Percentiles rank a stretch among this genome's conserved stretches.
phyloP scores from a whole-genome alignment of 2,329 filamentous ascomycete species.

The Sclerotinia spermophila region DNA sequence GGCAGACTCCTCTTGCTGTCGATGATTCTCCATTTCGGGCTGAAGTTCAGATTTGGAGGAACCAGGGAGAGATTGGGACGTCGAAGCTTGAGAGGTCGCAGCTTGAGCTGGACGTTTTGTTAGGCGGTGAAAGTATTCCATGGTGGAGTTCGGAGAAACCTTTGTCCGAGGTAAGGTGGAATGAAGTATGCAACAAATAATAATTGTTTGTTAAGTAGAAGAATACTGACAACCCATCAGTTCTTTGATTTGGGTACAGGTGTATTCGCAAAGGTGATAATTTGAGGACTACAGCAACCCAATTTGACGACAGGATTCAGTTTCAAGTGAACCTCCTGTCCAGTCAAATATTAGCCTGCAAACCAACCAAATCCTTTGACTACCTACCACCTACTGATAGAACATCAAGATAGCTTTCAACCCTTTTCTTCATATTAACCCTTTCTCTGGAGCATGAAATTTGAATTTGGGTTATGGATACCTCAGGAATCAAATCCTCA shows the following conservation, averaged over 20 bases:
- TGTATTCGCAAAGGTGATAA: not conserved
- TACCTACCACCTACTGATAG: too few species aligned
- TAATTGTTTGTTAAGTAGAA: not conserved
- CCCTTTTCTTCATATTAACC: not conserved
- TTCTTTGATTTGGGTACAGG: not conserved
- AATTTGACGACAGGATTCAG: not conserved
- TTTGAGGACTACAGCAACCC: not conserved
- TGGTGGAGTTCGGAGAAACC: constrained; percentile 1
- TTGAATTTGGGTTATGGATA: not conserved
- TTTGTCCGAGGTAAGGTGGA: not conserved
- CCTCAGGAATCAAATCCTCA: not conserved
- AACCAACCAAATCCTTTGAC: not conserved
- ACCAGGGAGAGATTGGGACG: not conserved
- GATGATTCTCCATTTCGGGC: constrained; percentile 17
- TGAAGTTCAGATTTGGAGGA: constrained; percentile 2
- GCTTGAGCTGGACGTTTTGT: not conserved
- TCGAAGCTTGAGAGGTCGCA: not conserved
- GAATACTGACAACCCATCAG: not conserved
- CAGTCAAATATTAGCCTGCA: not conserved
- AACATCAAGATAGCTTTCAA: not conserved
- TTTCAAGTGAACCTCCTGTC: not conserved
- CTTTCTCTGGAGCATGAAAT: not conserved
- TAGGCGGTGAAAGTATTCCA: constrained; percentile 8
- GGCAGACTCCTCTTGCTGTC: constrained; percentile 9
- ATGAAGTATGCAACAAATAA: not conserved